A percentile compares a stretch with the other conserved stretches of the same genome.
Evolutionary conservation across 1,284 basidiomycete genomes (phyloP).

Genomic region (Entoloma clypeatum): DNA sequence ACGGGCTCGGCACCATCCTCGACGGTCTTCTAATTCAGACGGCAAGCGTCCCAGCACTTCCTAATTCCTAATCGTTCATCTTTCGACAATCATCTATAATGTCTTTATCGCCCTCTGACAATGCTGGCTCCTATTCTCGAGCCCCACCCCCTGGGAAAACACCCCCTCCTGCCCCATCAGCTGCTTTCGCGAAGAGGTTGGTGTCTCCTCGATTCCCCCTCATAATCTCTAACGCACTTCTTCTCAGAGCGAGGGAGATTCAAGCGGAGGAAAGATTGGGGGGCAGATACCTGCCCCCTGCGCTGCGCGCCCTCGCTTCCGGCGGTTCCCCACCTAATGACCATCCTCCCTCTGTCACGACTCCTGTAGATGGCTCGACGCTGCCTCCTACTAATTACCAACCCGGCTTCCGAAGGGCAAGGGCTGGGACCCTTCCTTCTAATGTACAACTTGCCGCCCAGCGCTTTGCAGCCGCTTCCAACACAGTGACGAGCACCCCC

Average conservation of each 20-base stretch:
- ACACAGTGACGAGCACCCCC: constrained; percentile 47
- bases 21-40: constrained; percentile 36
- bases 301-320: constrained; percentile 67
- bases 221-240: constrained; percentile 14
- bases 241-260: constrained; percentile 71
- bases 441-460: constrained; percentile 84
- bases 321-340: constrained; percentile 73
- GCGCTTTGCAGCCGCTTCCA: constrained; percentile 69
- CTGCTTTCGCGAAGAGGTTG: constrained; percentile 83
- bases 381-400: constrained; percentile 70
- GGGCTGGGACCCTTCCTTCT: constrained; percentile 85
- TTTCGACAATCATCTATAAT: constrained; percentile 66
- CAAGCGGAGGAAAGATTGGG: constrained; percentile 69
- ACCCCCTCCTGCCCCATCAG: constrained; percentile 84
- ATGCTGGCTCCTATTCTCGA: constrained; percentile 71
- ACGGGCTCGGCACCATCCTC: constrained; percentile 45
- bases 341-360: constrained; percentile 46
- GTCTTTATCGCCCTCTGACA: constrained; percentile 82
- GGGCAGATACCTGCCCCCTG: constrained; percentile 73
- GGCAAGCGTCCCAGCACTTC: constrained; percentile 41
- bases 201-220: constrained; percentile 21
- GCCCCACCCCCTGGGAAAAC: constrained; percentile 77
- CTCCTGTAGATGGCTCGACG: constrained; percentile 52
- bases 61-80: constrained; percentile 81
- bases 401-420: constrained; percentile 78